Percentiles rank a stretch among this genome's conserved stretches.
These are phyloP conservation scores for Penicillium waksmanii DNA, from an alignment of 495 filamentous ascomycete species.

Conservation along the genomic window DNA sequence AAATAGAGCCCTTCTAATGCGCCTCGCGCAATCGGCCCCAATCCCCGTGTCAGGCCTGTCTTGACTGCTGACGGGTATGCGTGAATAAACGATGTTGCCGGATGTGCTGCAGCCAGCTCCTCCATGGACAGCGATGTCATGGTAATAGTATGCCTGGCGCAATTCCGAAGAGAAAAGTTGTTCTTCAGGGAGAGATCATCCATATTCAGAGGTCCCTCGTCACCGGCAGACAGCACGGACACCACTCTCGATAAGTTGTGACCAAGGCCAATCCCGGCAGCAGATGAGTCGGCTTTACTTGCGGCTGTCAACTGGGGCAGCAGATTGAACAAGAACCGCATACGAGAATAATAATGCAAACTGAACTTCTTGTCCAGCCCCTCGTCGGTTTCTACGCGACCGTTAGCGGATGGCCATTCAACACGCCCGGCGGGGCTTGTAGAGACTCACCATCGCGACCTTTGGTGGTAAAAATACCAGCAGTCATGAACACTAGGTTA, in stretches of 20 bases:
- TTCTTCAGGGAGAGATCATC: constrained; percentile 51
- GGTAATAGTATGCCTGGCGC: constrained; percentile 50
- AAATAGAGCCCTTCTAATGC: constrained; percentile 16
- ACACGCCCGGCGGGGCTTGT: not conserved
- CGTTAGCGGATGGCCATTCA: constrained; percentile 8
- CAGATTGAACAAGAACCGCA: constrained; percentile 65
- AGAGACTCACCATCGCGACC: constrained; percentile 32
- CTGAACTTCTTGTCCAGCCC: constrained; percentile 59
- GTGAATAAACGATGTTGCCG: constrained; percentile 61
- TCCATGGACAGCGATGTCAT: constrained; percentile 52
- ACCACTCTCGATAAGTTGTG: constrained; percentile 58
- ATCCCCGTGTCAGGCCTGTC: constrained; percentile 38
- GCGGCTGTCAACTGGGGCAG: constrained; percentile 60
- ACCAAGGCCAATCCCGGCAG: constrained; percentile 4
- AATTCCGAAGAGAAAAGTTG: constrained; percentile 33
- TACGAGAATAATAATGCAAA: constrained; percentile 66
- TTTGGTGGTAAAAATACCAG: constrained; percentile 34
- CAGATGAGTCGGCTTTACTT: constrained; percentile 7
- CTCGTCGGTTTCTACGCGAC: constrained; percentile 58
- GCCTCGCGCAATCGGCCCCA: constrained; percentile 14
- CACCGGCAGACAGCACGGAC: constrained; percentile 53
- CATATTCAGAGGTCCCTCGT: constrained; percentile 53
- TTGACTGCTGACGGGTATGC: constrained; percentile 58
- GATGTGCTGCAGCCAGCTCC: constrained; percentile 45
- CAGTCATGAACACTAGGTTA: constrained; percentile 60